These are phyloP conservation scores for Ceratobasidium sp. DNA, from an alignment of 1,284 basidiomycete species.

Conservation along the genomic window DNA sequence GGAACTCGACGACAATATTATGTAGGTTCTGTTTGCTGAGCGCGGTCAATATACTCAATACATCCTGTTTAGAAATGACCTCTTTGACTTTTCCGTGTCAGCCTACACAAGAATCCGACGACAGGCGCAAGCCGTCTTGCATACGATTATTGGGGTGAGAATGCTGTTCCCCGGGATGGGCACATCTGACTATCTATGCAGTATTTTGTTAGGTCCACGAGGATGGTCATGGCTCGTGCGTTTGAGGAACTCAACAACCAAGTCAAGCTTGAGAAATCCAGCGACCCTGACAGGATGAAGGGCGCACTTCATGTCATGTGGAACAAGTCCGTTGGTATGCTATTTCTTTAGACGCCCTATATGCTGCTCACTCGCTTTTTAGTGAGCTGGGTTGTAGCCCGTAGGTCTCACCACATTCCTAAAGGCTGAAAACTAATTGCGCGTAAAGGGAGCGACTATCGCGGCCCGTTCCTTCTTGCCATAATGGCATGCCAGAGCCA, in stretches of 20 bases:
- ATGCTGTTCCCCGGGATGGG: conserved; percentile 26
- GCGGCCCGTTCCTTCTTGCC: conserved; percentile 52
- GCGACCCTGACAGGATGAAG: conserved; percentile 94
- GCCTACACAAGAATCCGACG: conserved; percentile 84
- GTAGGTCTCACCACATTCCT: conserved; percentile 47
- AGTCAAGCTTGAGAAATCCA: conserved; percentile 65
- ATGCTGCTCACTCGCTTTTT: background rate
- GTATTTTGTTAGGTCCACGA: conserved; percentile 86
- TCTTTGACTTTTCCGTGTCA: conserved; percentile 83
- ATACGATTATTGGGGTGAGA: conserved; percentile 72
- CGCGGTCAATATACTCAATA: background rate
- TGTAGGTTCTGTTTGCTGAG: conserved; percentile 62
- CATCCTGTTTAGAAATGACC: conserved; percentile 9
- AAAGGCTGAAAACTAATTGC: conserved; percentile 61
- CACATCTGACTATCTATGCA: conserved; percentile 52
- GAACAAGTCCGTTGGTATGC: conserved; percentile 75
- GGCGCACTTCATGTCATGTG: conserved; percentile 89
- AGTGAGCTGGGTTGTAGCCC: conserved; percentile 33
- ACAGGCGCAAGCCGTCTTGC: conserved; percentile 77
- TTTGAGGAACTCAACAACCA: conserved; percentile 70
- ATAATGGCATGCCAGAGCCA: conserved; percentile 89
- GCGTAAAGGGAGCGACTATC: conserved; percentile 33
- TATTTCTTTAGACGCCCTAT: conserved; percentile 34
- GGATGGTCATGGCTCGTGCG: conserved; percentile 75
- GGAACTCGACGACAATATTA: conserved; percentile 80